phyloP scores from a whole-genome alignment of 2,329 filamentous ascomycete genomes.

The Apiospora rasikravindrae region DNA sequence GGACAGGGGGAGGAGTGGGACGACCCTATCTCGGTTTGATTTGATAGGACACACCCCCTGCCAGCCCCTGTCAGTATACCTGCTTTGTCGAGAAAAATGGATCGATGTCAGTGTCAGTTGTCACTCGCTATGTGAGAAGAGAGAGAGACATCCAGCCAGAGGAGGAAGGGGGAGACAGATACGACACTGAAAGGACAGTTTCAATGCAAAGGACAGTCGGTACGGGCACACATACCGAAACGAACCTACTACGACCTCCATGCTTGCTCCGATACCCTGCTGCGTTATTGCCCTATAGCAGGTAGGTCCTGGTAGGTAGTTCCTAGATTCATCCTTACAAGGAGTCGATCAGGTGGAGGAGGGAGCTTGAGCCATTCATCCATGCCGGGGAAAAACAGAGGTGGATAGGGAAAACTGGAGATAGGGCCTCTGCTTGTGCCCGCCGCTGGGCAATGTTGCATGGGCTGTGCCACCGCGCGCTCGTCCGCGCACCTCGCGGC shows the following conservation, averaged over 20 bases:
- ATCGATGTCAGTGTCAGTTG: neutral
- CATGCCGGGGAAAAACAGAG: constrained; percentile 1
- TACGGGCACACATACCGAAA: neutral
- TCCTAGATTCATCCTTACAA: neutral
- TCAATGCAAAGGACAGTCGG: neutral
- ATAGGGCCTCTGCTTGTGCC: constrained; percentile 6
- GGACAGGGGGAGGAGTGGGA: constrained; percentile 1
- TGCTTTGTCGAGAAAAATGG: constrained; percentile 3
- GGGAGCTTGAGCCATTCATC: constrained; percentile 12
- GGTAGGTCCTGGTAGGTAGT: neutral
- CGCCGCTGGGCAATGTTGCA: constrained; percentile 13
- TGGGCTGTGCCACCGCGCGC: constrained; percentile 13
- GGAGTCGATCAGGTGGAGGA: constrained; percentile 15
- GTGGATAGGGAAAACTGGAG: constrained; percentile 4
- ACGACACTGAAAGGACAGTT: neutral
- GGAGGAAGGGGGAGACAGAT: neutral
- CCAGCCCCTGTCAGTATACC: neutral
- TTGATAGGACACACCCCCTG: constrained; percentile 2
- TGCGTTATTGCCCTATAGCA: neutral
- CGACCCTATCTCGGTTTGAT: neutral
- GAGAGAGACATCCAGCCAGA: neutral
- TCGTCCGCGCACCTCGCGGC: constrained; percentile 12
- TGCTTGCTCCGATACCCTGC: neutral
- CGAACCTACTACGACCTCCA: neutral
- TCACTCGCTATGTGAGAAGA: constrained; percentile 5